Percentiles rank a stretch among this genome's conserved stretches.
These are phyloP conservation scores for Sanghuangporus weigelae DNA, from an alignment of 1,284 basidiomycete species.

Conservation along the genomic window DNA sequence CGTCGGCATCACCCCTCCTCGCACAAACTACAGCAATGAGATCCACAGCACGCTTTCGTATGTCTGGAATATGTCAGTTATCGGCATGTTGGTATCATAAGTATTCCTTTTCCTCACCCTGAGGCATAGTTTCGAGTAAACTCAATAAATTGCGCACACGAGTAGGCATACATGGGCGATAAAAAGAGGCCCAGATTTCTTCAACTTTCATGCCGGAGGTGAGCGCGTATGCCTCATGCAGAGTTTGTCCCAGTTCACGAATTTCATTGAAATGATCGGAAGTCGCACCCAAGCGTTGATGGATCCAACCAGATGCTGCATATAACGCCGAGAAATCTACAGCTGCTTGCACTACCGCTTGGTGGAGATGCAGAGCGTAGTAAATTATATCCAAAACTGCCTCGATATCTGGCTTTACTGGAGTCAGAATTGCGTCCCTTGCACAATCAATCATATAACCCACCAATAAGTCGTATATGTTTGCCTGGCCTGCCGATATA, in stretches of 20 bases:
- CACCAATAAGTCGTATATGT: background rate
- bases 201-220: background rate
- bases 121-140: background rate
- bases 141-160: background rate
- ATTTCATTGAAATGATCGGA: background rate
- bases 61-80: background rate
- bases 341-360: background rate
- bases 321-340: conserved; percentile 3
- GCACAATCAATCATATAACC: background rate
- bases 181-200: conserved; percentile 9
- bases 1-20: background rate
- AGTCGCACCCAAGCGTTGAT: background rate
- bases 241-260: background rate
- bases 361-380: conserved; percentile 1
- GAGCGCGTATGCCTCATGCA: background rate
- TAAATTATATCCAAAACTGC: background rate
- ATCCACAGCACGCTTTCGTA: background rate
- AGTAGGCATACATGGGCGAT: background rate
- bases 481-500: background rate
- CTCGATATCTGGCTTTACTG: background rate
- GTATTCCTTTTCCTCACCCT: background rate
- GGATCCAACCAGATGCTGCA: conserved; percentile 6
- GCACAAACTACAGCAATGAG: background rate
- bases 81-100: background rate
- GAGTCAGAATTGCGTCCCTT: background rate